Percentiles rank a stretch among this genome's conserved stretches.
phyloP scores from a whole-genome alignment of 1,284 basidiomycete species.

The Ceratobasidium sp. region DNA sequence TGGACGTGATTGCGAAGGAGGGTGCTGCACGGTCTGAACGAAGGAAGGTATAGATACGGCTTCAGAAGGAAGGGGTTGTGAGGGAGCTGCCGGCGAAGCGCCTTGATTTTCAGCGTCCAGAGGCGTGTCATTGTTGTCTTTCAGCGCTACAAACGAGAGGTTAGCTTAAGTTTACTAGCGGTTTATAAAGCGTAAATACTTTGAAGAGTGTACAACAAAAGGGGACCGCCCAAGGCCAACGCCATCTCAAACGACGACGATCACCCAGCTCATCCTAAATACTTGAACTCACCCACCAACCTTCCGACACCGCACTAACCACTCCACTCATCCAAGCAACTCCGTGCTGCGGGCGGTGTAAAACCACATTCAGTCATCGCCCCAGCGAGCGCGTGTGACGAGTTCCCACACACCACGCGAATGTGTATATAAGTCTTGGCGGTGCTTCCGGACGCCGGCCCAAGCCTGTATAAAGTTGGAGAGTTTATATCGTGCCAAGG shows the following conservation, averaged over 20 bases:
- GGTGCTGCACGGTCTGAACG: slow-evolving; percentile 3
- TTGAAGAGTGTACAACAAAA: slow-evolving; percentile 31
- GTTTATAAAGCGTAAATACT: slow-evolving; percentile 11
- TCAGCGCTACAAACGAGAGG: background rate
- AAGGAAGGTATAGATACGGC: slow-evolving; percentile 11
- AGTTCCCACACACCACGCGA: slow-evolving; percentile 10
- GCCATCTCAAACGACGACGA: slow-evolving; percentile 16
- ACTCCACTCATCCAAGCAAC: background rate
- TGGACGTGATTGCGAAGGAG: background rate
- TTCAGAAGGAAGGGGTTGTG: slow-evolving; percentile 3
- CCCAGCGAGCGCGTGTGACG: slow-evolving; percentile 14
- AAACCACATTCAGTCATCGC: slow-evolving; percentile 13
- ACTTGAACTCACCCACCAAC: background rate
- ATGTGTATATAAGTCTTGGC: slow-evolving; percentile 16
- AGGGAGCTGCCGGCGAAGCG: background rate
- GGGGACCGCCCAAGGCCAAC: slow-evolving; percentile 9
- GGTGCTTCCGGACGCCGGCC: slow-evolving; percentile 29
- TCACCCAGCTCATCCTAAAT: background rate
- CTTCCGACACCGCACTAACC: background rate
- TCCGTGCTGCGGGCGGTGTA: slow-evolving; percentile 12
- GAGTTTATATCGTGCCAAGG: slow-evolving; percentile 16
- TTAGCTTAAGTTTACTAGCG: background rate
- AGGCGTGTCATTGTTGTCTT: background rate
- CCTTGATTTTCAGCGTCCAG: background rate
- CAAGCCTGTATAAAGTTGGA: slow-evolving; percentile 13